These are phyloP conservation scores for Pseudonitzschia delicatissima DNA, from an alignment of 108 stramenopile species.

Conservation along the genomic window DNA sequence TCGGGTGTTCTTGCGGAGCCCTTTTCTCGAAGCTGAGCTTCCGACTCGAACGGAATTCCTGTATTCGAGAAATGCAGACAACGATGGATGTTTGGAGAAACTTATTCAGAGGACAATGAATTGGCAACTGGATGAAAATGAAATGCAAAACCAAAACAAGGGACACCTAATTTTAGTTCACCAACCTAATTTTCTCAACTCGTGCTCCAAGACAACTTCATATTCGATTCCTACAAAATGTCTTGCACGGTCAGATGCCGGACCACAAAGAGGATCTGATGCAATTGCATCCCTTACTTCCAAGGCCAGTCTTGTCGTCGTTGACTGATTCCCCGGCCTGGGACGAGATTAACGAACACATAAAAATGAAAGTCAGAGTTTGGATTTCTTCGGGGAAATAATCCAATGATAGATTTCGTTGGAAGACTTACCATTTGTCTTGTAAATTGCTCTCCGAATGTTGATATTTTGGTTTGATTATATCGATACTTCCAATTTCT, in stretches of 20 bases:
- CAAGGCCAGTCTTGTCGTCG: constrained; percentile 46
- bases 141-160: neutral
- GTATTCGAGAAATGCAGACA: too few species aligned
- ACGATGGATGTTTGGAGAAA: neutral
- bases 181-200: constrained; percentile 55
- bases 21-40: constrained; percentile 60
- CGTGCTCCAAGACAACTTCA: constrained; percentile 63
- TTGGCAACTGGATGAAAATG: neutral
- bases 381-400: neutral
- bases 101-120: neutral
- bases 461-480: constrained; percentile 44
- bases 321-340: neutral
- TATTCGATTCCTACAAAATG: constrained; percentile 74
- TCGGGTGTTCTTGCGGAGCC: constrained; percentile 81
- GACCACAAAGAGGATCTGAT: constrained; percentile 78
- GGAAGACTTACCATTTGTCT: constrained; percentile 4
- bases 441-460: constrained; percentile 39
- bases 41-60: constrained; percentile 83
- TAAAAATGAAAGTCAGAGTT: too few species aligned
- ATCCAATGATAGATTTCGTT: neutral
- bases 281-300: constrained; percentile 66
- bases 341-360: neutral
- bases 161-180: neutral
- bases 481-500: constrained; percentile 30
- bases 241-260: constrained; percentile 54